These are phyloP conservation scores for Zarea fungicola DNA, from an alignment of 2,329 filamentous ascomycete genomes.

Conservation along the genomic window DNA sequence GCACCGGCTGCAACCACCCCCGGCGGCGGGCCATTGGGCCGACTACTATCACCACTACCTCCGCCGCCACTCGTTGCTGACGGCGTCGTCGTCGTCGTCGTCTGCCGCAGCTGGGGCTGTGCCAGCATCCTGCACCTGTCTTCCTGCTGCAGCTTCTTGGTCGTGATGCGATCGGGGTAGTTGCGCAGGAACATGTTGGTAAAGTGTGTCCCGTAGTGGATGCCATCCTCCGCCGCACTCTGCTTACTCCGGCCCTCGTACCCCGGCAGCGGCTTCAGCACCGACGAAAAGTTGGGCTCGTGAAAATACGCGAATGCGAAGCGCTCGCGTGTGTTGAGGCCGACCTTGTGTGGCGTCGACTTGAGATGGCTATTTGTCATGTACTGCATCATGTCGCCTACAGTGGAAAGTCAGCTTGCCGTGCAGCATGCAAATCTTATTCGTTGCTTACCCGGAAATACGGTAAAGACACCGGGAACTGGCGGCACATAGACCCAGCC, in stretches of 20 bases:
- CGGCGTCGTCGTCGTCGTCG: not conserved
- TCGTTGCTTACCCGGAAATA: conserved; percentile 38
- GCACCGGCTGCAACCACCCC: too few relatives aligned
- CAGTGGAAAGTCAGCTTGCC: not conserved
- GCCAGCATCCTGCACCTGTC: conserved; percentile 20
- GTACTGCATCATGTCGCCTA: conserved; percentile 49
- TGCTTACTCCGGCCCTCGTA: conserved; percentile 25
- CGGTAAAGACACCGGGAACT: conserved; percentile 38
- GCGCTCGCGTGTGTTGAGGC: conserved; percentile 41
- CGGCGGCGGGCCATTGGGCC: too few relatives aligned
- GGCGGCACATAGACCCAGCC: conserved; percentile 46
- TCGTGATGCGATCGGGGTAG: conserved; percentile 43
- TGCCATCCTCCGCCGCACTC: conserved; percentile 29
- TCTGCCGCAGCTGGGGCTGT: conserved; percentile 9
- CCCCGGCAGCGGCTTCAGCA: conserved; percentile 37
- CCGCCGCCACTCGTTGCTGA: not conserved
- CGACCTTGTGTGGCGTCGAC: conserved; percentile 47
- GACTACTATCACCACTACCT: not conserved
- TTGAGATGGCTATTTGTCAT: conserved; percentile 40
- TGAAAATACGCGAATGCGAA: conserved; percentile 48
- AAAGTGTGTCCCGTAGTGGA: conserved; percentile 48
- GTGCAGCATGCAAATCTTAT: not conserved
- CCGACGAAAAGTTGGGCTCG: conserved; percentile 43
- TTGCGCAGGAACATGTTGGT: conserved; percentile 47
- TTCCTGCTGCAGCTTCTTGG: conserved; percentile 30